phyloP scores from a whole-genome alignment of 192 early-diverging fungal species.

The Thamnidium elegans region DNA sequence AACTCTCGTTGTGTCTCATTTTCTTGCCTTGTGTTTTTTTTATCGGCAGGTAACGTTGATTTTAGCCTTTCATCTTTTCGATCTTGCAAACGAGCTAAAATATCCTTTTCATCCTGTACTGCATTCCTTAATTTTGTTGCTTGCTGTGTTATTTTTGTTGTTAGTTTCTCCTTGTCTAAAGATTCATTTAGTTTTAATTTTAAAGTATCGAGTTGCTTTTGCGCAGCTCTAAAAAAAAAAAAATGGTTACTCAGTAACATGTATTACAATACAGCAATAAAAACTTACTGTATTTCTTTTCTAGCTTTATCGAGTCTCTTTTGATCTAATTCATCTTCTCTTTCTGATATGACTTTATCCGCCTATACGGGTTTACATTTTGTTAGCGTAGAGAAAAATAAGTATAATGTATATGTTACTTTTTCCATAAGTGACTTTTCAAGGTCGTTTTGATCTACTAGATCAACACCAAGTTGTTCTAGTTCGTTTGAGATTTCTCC shows the following conservation, averaged over 20 bases:
- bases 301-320: slow-evolving; percentile 60
- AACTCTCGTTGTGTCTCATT: slow-evolving; percentile 60
- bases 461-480: slow-evolving; percentile 36
- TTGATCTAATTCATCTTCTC: slow-evolving; percentile 60
- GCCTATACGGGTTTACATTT: slow-evolving; percentile 36
- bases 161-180: slow-evolving; percentile 31
- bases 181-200: slow-evolving; percentile 40
- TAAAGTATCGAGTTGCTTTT: slow-evolving; percentile 31
- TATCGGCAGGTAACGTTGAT: slow-evolving; percentile 11
- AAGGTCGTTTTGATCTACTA: slow-evolving; percentile 61
- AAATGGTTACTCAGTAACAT: neutral
- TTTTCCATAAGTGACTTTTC: slow-evolving; percentile 65
- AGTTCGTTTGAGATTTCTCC: slow-evolving; percentile 5
- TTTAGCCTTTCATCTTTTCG: slow-evolving; percentile 9
- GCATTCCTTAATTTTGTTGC: slow-evolving; percentile 17
- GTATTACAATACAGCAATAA: neutral
- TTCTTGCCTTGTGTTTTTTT: slow-evolving; percentile 15
- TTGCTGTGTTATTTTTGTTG: slow-evolving; percentile 38
- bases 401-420: slow-evolving; percentile 28
- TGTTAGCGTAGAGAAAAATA: neutral
- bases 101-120: slow-evolving; percentile 32
- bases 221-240: slow-evolving; percentile 4
- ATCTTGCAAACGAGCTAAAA: slow-evolving; percentile 28
- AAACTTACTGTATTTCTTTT: slow-evolving; percentile 52
- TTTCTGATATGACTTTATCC: slow-evolving; percentile 54